Conservation (phyloP, 371 early-diverging fungal genomes). For the Mucor sp. region DNA sequence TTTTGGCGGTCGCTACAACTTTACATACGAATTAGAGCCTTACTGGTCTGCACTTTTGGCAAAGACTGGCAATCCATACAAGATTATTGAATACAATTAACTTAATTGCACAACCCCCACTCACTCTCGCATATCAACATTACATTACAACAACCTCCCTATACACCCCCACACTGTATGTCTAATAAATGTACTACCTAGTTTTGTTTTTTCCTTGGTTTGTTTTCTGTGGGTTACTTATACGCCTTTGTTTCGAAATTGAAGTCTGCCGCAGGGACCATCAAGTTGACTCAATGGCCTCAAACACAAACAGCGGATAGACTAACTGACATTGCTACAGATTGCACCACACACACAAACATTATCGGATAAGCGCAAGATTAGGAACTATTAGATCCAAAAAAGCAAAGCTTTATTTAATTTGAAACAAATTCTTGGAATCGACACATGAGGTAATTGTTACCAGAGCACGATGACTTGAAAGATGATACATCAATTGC, state of each 20-base stretch:
- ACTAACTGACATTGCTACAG: too few relatives aligned
- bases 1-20: constrained; percentile 65
- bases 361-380: too few relatives aligned
- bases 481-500: constrained; percentile 1
- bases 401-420: background rate
- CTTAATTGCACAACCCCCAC: background rate
- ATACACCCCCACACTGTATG: background rate
- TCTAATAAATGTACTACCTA: background rate
- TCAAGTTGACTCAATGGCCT: too few relatives aligned
- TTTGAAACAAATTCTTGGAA: background rate
- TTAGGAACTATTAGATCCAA: too few relatives aligned
- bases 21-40: constrained; percentile 55
- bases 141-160: background rate
- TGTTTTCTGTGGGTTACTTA: too few relatives aligned
- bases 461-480: background rate
- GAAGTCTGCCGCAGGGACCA: too few relatives aligned
- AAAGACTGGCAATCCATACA: constrained; percentile 44
- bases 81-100: constrained; percentile 41
- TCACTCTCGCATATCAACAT: background rate
- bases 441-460: background rate
- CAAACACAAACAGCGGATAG: too few relatives aligned
- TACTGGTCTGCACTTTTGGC: constrained; percentile 63
- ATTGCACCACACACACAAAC: too few relatives aligned
- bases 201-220: background rate
- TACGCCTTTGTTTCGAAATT: too few relatives aligned